Evolutionary conservation across 768 basidiomycete genomes (phyloP), one percentile per base, ranked within the genome.

Genomic region (Macrolepiota albuminosa): DNA sequence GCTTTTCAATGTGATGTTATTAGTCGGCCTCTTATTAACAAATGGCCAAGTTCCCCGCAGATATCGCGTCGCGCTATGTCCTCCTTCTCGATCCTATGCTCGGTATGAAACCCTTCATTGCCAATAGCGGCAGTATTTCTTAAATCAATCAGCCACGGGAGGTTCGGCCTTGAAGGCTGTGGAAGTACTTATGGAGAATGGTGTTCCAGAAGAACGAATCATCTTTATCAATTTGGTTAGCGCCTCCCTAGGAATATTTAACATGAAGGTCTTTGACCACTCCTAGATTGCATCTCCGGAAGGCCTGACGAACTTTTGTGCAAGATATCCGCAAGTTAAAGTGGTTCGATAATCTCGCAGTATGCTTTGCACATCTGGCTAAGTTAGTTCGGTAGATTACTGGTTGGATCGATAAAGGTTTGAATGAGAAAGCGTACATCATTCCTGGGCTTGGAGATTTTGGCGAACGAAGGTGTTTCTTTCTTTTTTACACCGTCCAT

Each of bases 101-200:
- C 51, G 93, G 94, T 93, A 67, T 54, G 87, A 63, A 47, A 1
- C 24, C 21, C 46, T 36, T 21, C 18, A 6, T 37, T 18, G 29
- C 10, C 26, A 37, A 33, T 56, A 56, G 34, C 24, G 21, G 18
- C 24, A 31, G 29, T 29, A 36, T 33, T 46, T 7, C 5, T 42
- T 14, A 24, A 24, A 21, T 16, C 16, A 33, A 48, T 14, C 59
- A 83, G 96, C 96, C 0, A 98, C 96, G 0, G 97, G 97, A 29
- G 97, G 97, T 48, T 98, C 95, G 5, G 96, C 95, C 8, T 95
- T 95, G 74, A 98, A 98, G 71, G 97, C 97, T 0, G 90, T 98
- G 54, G 96, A 98, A 71, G 90, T 98, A 4, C 79, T 98, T 13
- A 86, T 89, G 73, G 90, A 93, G 49, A 87, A 93, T 67, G 92